Evolutionary conservation across 768 basidiomycete genomes (phyloP).

Genomic region (Amanita rubescens): DNA sequence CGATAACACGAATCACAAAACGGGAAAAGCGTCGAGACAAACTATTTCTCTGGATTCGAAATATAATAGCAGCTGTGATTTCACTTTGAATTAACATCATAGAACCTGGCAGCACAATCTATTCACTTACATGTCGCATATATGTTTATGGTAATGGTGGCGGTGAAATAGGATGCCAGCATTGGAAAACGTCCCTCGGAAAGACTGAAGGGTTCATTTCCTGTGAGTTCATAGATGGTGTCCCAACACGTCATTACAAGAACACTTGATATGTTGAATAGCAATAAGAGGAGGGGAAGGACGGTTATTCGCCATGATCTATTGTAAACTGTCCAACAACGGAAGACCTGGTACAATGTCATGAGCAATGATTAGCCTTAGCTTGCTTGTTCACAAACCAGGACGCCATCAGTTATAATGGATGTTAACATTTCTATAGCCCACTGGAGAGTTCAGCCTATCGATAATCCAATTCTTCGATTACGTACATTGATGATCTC

Average conservation of each 20-base stretch:
- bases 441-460: neutral
- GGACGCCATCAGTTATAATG: neutral
- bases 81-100: neutral
- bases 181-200: neutral
- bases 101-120: neutral
- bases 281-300: neutral
- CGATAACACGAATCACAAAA: neutral
- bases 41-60: neutral
- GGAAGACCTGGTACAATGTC: neutral
- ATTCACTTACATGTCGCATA: conserved; percentile 3
- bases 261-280: neutral
- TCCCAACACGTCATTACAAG: neutral
- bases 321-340: conserved; percentile 1
- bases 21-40: neutral
- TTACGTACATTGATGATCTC: no score
- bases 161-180: neutral
- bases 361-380: neutral
- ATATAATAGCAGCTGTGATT: conserved; percentile 1
- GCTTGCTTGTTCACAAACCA: neutral
- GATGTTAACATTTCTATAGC: neutral
- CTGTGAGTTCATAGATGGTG: no score
- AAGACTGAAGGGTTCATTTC: neutral
- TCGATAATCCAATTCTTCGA: no score
- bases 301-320: neutral
- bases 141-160: neutral